phyloP scores from a whole-genome alignment of 352 stramenopile species.

The Blastocystis sp. region DNA sequence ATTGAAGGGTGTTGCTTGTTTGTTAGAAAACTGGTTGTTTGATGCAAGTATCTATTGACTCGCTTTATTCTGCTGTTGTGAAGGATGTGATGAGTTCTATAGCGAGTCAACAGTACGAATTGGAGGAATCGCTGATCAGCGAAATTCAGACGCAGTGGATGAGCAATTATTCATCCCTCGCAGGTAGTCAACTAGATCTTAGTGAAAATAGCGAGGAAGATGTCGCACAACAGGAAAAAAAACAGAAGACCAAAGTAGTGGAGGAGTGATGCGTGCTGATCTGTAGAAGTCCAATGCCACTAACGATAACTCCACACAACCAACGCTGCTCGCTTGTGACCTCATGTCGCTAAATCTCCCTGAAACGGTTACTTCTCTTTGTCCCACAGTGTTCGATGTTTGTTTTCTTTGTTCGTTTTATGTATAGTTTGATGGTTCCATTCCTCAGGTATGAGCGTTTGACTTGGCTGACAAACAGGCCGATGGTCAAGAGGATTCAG shows the following conservation, averaged over 20 bases:
- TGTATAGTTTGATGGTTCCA: not conserved
- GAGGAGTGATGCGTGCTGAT: not conserved
- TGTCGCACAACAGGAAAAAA: not conserved
- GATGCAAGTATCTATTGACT: not conserved
- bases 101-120: not conserved
- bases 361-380: not conserved
- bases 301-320: not conserved
- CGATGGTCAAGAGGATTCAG: constrained; percentile 7
- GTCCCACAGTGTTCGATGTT: not conserved
- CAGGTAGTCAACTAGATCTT: not conserved
- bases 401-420: not conserved
- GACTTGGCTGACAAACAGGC: not conserved
- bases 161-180: not conserved
- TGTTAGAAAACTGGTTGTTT: not conserved
- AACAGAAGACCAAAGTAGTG: not conserved
- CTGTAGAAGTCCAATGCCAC: not conserved
- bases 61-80: not conserved
- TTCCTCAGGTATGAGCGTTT: not conserved
- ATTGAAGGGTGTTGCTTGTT: not conserved
- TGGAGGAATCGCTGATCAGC: not conserved
- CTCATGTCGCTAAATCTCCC: not conserved
- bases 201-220: not conserved
- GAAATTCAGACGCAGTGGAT: not conserved
- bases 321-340: not conserved
- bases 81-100: not conserved